Evolutionary conservation across 768 basidiomycete species (phyloP).

Genomic region (Epithele typhae): DNA sequence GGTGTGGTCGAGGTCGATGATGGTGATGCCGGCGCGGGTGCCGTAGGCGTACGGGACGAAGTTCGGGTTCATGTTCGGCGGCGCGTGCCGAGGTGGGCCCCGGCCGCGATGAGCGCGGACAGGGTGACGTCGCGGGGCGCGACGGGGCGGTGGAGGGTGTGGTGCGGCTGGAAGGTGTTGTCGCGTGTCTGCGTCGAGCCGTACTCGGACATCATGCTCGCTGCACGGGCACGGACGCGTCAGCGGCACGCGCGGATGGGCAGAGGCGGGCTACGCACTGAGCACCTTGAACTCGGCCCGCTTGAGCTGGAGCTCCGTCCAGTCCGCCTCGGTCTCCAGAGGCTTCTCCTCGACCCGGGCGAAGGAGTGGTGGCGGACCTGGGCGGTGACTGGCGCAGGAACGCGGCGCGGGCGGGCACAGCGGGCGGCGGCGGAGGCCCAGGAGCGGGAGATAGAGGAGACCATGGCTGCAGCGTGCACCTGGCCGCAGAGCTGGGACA

Average conservation of each 20-base stretch:
- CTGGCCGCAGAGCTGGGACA: conserved; percentile 1
- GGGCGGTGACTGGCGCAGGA: conserved; percentile 1
- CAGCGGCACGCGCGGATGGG: no score
- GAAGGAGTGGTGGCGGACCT: conserved; percentile 7
- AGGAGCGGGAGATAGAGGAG: conserved; percentile 19
- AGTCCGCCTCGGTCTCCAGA: conserved; percentile 53
- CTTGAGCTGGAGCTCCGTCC: conserved; percentile 57
- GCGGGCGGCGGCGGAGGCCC: conserved; percentile 16
- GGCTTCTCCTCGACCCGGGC: conserved; percentile 14
- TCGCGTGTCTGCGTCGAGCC: conserved; percentile 74
- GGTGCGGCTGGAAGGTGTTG: conserved; percentile 70
- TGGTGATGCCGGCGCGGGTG: conserved; percentile 79
- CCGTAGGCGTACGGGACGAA: conserved; percentile 93
- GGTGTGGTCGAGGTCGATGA: conserved; percentile 95
- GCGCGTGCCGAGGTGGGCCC: conserved; percentile 93
- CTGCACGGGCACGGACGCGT: conserved; percentile 31
- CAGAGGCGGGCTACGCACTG: conserved; percentile 34
- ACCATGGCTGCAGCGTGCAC: conserved; percentile 15
- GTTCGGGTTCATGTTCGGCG: conserved; percentile 80
- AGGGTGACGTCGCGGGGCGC: conserved; percentile 64
- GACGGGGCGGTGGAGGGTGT: conserved; percentile 59
- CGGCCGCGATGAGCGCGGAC: conserved; percentile 87
- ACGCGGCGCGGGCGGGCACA: conserved; percentile 9
- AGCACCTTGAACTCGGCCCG: conserved; percentile 53
- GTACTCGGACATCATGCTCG: conserved; percentile 57